A percentile compares a stretch with the other conserved stretches of the same genome.
phyloP scores from a whole-genome alignment of 2,329 filamentous ascomycete genomes.

The Sordariomycetes sp. region DNA sequence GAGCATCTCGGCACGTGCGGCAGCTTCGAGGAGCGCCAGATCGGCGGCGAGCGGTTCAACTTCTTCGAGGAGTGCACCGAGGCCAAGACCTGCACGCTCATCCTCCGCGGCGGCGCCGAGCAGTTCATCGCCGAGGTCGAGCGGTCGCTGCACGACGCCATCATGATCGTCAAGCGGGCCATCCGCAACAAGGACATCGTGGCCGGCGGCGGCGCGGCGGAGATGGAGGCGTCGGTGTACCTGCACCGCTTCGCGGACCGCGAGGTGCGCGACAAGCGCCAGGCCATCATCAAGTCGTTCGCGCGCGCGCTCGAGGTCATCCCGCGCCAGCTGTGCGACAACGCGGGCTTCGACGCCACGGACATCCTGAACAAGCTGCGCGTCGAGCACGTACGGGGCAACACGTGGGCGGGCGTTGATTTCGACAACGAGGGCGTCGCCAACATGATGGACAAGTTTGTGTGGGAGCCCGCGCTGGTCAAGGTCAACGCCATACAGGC shows the following conservation, averaged over 20 bases:
- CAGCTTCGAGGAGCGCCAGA: conserved; percentile 88
- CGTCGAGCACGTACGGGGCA: conserved; percentile 90
- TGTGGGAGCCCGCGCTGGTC: conserved; percentile 93
- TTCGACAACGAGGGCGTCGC: conserved; percentile 85
- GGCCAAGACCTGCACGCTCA: conserved; percentile 92
- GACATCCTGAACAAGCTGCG: conserved; percentile 95
- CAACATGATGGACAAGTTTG: conserved; percentile 91
- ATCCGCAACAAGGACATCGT: conserved; percentile 93
- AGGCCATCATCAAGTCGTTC: conserved; percentile 94
- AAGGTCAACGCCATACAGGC: conserved; percentile 97
- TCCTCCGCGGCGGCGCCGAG: conserved; percentile 91
- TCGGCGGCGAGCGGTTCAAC: conserved; percentile 95
- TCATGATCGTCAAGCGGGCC: conserved; percentile 99
- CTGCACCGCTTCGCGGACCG: conserved; percentile 87
- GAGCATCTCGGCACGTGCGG: conserved; percentile 89
- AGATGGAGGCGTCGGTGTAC: conserved; percentile 96
- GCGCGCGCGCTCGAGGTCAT: conserved; percentile 96
- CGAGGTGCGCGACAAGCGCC: conserved; percentile 89
- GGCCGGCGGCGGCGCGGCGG: conserved; percentile 83
- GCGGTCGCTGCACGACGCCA: conserved; percentile 93
- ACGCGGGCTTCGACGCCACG: conserved; percentile 95
- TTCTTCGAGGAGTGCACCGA: conserved; percentile 94
- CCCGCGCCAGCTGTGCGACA: conserved; percentile 93
- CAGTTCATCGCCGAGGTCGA: conserved; percentile 99
- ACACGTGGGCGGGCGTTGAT: conserved; percentile 91